phyloP scores from a whole-genome alignment of 176 grass and related monocot species.

The Chrysopogon serrulatus region DNA sequence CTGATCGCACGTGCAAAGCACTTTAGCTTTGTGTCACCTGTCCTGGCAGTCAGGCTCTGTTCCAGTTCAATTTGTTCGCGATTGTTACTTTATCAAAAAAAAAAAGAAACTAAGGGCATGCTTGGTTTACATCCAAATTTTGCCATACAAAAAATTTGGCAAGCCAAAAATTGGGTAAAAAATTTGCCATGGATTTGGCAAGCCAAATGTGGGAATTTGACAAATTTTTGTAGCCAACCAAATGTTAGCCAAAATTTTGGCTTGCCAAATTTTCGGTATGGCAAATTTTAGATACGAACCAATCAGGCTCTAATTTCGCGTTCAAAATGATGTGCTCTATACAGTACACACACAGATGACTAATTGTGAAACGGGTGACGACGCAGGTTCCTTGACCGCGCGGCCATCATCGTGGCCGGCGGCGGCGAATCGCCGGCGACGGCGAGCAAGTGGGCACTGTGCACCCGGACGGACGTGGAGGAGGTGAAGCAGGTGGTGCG shows the following conservation, averaged over 20 bases:
- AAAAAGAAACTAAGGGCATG: too few species aligned
- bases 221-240: too few species aligned
- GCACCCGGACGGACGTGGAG: conserved; percentile 70
- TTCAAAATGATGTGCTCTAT: neutral
- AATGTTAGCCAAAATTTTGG: too few species aligned
- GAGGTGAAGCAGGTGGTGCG: conserved; percentile 79
- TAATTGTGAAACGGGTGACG: neutral
- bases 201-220: too few species aligned
- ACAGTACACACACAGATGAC: neutral
- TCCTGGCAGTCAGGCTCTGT: neutral
- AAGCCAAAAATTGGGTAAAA: too few species aligned
- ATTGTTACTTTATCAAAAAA: too few species aligned
- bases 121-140: too few species aligned
- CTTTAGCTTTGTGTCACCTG: too few species aligned
- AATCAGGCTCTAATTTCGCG: neutral
- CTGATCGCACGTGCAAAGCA: neutral
- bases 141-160: too few species aligned
- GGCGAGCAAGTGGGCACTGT: conserved; percentile 37
- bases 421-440: neutral
- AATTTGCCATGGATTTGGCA: too few species aligned
- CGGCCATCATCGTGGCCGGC: conserved; percentile 27
- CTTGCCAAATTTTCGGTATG: too few species aligned
- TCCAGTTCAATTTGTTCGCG: neutral
- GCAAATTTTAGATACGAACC: too few species aligned
- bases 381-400: conserved; percentile 64